Evolutionary conservation across 2,329 filamentous ascomycete genomes (phyloP).

Genomic region (Gaeumannomyces sp.): DNA sequence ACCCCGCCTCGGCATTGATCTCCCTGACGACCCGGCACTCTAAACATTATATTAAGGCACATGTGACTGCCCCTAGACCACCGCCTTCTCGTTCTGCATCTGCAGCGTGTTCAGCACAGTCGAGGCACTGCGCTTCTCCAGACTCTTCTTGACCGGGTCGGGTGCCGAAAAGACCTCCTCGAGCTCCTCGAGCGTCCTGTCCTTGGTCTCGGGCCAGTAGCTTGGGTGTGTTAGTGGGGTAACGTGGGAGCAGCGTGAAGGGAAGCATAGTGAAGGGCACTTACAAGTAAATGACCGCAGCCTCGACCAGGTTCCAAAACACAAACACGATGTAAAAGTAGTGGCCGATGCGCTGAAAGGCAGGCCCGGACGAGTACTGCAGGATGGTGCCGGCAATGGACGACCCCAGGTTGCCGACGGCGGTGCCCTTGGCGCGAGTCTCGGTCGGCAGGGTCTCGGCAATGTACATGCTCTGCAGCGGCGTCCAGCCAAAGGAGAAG

Average conservation of each 20-base stretch:
- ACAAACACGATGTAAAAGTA: slow-evolving; percentile 38
- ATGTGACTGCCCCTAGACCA: background rate
- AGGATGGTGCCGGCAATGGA: slow-evolving; percentile 32
- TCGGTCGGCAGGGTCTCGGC: slow-evolving; percentile 36
- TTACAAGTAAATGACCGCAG: slow-evolving; percentile 32
- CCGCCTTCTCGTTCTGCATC: slow-evolving; percentile 6
- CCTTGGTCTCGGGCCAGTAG: slow-evolving; percentile 42
- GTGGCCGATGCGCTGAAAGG: slow-evolving; percentile 32
- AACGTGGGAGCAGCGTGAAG: slow-evolving; percentile 28
- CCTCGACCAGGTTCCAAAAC: slow-evolving; percentile 35
- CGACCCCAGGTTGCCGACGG: slow-evolving; percentile 35
- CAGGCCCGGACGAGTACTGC: slow-evolving; percentile 38
- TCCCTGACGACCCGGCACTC: no score
- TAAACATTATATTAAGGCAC: no score
- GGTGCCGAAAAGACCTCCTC: slow-evolving; percentile 43
- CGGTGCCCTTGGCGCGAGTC: slow-evolving; percentile 39
- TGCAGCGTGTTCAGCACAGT: slow-evolving; percentile 14
- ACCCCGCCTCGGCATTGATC: no score
- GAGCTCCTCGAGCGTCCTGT: slow-evolving; percentile 47
- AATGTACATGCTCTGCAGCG: slow-evolving; percentile 43
- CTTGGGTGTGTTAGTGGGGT: slow-evolving; percentile 20
- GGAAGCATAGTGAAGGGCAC: slow-evolving; percentile 40
- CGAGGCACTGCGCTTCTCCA: slow-evolving; percentile 12
- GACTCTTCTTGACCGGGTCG: slow-evolving; percentile 26
- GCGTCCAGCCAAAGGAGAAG: slow-evolving; percentile 46